phyloP scores from a whole-genome alignment of 2,329 filamentous ascomycete species.

The Eutypella sp. region DNA sequence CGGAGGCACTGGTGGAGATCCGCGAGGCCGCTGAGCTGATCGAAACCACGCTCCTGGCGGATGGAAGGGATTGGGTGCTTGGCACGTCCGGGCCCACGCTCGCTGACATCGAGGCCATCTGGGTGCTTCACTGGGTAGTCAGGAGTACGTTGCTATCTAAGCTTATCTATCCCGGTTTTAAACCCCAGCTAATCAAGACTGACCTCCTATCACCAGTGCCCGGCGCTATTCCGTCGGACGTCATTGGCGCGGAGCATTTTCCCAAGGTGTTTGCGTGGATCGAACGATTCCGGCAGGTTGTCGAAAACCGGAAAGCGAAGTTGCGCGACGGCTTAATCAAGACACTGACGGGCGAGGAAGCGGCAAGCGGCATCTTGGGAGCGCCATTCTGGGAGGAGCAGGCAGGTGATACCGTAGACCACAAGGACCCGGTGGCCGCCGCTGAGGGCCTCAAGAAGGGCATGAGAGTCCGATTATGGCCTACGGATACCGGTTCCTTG shows the following conservation, averaged over 20 bases:
- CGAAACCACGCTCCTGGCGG: slow-evolving; percentile 58
- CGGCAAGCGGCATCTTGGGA: slow-evolving; percentile 40
- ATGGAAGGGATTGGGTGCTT: slow-evolving; percentile 63
- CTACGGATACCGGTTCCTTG: slow-evolving; percentile 56
- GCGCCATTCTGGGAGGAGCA: slow-evolving; percentile 44
- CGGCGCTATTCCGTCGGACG: slow-evolving; percentile 46
- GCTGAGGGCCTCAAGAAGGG: slow-evolving; percentile 48
- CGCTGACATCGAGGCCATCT: slow-evolving; percentile 66
- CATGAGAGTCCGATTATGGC: slow-evolving; percentile 52
- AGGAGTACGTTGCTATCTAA: background rate
- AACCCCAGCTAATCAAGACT: background rate
- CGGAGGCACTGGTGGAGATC: slow-evolving; percentile 53
- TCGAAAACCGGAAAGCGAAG: slow-evolving; percentile 36
- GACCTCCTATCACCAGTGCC: slow-evolving; percentile 41
- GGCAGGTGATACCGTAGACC: slow-evolving; percentile 37
- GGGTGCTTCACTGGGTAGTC: slow-evolving; percentile 60
- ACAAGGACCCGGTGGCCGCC: slow-evolving; percentile 39
- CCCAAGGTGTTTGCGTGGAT: slow-evolving; percentile 62
- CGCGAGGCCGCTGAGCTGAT: slow-evolving; percentile 50
- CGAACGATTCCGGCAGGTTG: slow-evolving; percentile 49
- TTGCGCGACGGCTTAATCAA: slow-evolving; percentile 31
- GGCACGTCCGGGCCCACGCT: slow-evolving; percentile 45
- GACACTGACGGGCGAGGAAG: slow-evolving; percentile 49
- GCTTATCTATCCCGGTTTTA: background rate
- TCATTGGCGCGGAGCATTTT: slow-evolving; percentile 47